These are phyloP conservation scores for Pythium folliculosum DNA, from an alignment of 352 stramenopile species.

Conservation along the genomic window DNA sequence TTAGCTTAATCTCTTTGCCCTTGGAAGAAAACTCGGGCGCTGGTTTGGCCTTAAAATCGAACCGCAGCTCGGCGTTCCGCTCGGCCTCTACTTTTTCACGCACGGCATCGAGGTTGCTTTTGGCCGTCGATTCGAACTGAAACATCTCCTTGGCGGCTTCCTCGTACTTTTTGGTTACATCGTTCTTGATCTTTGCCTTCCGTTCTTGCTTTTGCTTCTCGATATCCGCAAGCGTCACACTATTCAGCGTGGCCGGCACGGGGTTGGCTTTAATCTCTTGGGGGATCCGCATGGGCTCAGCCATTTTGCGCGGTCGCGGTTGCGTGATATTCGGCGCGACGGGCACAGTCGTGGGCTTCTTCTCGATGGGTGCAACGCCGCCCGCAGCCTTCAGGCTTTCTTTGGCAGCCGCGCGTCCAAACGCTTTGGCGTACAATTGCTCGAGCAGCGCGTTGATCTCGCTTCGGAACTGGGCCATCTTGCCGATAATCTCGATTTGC, in stretches of 20 bases:
- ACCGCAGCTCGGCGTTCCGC: slow-evolving; percentile 53
- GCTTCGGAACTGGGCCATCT: slow-evolving; percentile 48
- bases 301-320: slow-evolving; percentile 61
- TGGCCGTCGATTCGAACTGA: slow-evolving; percentile 72
- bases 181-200: slow-evolving; percentile 54
- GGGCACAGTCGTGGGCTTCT: slow-evolving; percentile 65
- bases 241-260: slow-evolving; percentile 65
- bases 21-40: slow-evolving; percentile 47
- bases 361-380: slow-evolving; percentile 39
- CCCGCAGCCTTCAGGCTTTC: slow-evolving; percentile 47
- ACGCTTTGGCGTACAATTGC: slow-evolving; percentile 69
- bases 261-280: slow-evolving; percentile 75
- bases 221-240: slow-evolving; percentile 64
- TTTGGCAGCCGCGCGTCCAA: slow-evolving; percentile 46
- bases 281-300: slow-evolving; percentile 80
- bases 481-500: slow-evolving; percentile 65
- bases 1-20: slow-evolving; percentile 79
- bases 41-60: slow-evolving; percentile 81
- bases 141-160: slow-evolving; percentile 65
- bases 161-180: slow-evolving; percentile 77
- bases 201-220: slow-evolving; percentile 55
- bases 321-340: slow-evolving; percentile 87
- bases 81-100: slow-evolving; percentile 68
- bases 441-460: slow-evolving; percentile 44
- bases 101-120: slow-evolving; percentile 74